Base-by-base conservation (phyloP, 2,329 filamentous ascomycete genomes). In the Aspergillus persii region DNA sequence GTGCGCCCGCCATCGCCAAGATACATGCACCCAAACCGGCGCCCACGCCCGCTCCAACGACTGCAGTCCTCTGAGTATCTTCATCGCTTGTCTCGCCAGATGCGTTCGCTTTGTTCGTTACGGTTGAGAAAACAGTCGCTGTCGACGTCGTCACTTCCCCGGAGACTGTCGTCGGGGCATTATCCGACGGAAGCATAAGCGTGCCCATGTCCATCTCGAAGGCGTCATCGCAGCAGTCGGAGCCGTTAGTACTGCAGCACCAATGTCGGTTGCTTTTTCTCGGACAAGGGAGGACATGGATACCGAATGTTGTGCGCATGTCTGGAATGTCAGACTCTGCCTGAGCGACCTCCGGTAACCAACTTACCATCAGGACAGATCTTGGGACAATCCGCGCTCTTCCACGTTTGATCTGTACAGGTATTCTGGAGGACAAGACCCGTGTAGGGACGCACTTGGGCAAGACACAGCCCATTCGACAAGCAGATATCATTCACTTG, bases 181-280 rank as follows among this genome's bases (percentile, higher is more conserved):
- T 15, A 41, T 41, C 36, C 15, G 36, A 41, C 4, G 53, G 44
- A 18, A 52, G 33, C 5, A 56, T 11, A 4, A 59, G 18, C 5
- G 49, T 59, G 3, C 57, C 57, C 30, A 59, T 59, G 8, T 33
- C 26, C 9, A 59, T 33, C 3, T 55, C 48, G 18, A 41, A 52
- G 12, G 53, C 57, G 11, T 50, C 9, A 3, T 44, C 53, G 48
- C 57, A 59, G 49, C 57, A 59, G 33, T 59, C 31, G 4, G 53
- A 46, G 4, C 57, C 57, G 27, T 33, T 53, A 5, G 23, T 3
- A 26, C 57, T 59, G 23, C 57, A 59, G 18, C 57, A 59, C 57
- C 57, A 59, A 27, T 54, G 56, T 26, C 30, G 33, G 23, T 33
- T 54, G 18, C 33, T 39, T 15, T 15, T n/a, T 1, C 12, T 41